Evolutionary conservation across 352 stramenopile species (phyloP), one percentile per base, ranked within the genome.

Genomic region (Detonula confervacea): DNA sequence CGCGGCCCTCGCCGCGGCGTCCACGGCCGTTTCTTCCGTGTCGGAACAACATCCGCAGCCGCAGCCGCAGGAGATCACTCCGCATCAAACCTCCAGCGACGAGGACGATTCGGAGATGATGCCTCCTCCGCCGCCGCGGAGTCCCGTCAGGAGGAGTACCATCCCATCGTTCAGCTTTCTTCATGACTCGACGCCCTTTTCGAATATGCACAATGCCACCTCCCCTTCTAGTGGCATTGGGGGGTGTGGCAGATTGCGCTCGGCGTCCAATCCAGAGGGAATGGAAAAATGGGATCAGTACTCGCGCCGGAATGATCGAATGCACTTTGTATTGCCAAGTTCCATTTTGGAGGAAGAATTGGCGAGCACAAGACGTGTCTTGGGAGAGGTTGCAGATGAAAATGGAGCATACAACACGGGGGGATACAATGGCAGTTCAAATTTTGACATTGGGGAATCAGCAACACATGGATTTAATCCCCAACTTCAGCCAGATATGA

Each of bases 201-300:
- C n/a, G n/a, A n/a, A n/a, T n/a, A n/a, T 39, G 35, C 35, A 42
- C 39, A 16, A n/a, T 16, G 29, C 49, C 35, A 12, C 49, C 55
- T 52, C 49, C n/a, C 46, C 7, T 24, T 11, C 33, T 8, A 71
- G 42, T 14, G 33, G 18, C 7, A 35, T 55, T 30, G 16, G 8
- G 4, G 42, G 68, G 25, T 42, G 27, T n/a, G 76, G 65, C 7
- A 66, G 88, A 5, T n/a, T 83, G 16, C 81, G 88, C n/a, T 92
- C 84, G 47, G 83, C 81, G n/a, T 92, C 86, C 6, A 94, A 94
- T 69, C 88, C 88, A 3, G 88, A 94, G 65, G 87, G 87, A 22
- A 92, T 94, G 88, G 86, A 93, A 62, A 91, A 91, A 64, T 94
- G 85, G 84, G 80, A 88, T 71, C 79, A 81, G 1, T 76, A 81